These are phyloP conservation scores for Cordyceps cicadae DNA, from an alignment of 2,329 filamentous ascomycete genomes.

Conservation along the genomic window DNA sequence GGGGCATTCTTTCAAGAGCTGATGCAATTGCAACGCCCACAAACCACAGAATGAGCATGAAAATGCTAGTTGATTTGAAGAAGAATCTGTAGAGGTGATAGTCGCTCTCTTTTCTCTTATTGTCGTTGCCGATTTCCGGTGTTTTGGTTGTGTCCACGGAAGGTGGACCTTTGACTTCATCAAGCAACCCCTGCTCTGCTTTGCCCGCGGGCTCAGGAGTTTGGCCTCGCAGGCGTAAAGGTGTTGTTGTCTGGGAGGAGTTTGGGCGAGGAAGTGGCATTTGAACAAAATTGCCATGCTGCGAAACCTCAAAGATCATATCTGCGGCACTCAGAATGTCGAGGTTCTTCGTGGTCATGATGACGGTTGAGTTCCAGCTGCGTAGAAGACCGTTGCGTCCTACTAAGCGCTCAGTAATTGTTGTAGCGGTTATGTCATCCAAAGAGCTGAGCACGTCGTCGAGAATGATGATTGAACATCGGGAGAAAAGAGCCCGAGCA, in stretches of 20 bases:
- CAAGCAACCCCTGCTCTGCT: not conserved
- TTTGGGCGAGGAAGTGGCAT: not conserved
- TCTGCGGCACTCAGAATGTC: not conserved
- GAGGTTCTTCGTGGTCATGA: constrained; percentile 6
- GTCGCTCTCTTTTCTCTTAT: not conserved
- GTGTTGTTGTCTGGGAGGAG: not conserved
- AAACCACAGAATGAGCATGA: not conserved
- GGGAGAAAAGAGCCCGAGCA: constrained; percentile 10
- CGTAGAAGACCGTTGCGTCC: constrained; percentile 11
- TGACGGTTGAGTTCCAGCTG: constrained; percentile 10
- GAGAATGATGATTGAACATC: constrained; percentile 9
- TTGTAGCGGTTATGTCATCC: constrained; percentile 8
- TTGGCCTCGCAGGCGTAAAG: not conserved
- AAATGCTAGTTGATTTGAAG: not conserved
- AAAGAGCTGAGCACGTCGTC: constrained; percentile 14
- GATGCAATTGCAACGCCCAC: not conserved
- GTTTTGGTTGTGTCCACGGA: not conserved
- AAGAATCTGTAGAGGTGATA: not conserved
- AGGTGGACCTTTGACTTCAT: not conserved
- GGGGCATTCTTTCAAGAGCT: not conserved
- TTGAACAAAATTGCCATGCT: not conserved
- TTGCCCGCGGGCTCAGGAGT: not conserved
- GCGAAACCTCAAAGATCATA: not conserved
- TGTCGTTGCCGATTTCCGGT: not conserved
- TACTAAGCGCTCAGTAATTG: not conserved